Conservation (phyloP, 495 filamentous ascomycete genomes). For the Aspergillus conjunctus region DNA sequence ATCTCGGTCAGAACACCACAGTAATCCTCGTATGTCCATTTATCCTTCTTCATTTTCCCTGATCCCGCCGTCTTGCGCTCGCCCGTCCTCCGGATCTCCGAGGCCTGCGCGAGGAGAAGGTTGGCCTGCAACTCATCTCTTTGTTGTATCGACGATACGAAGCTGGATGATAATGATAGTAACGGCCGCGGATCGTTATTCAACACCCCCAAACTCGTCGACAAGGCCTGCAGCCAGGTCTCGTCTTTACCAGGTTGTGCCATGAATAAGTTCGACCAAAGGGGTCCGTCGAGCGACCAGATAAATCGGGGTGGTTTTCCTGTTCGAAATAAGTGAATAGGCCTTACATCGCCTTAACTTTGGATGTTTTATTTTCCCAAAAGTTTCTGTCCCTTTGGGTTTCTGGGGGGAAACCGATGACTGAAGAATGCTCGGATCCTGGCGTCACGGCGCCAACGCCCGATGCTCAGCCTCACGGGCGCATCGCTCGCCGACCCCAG, state of each 20-base stretch:
- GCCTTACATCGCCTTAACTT: too few relatives aligned
- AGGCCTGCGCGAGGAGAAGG: slow-evolving; percentile 15
- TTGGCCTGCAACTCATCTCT: slow-evolving; percentile 15
- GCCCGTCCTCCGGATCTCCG: slow-evolving; percentile 17
- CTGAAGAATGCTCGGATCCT: background rate
- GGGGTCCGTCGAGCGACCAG: background rate
- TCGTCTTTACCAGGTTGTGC: slow-evolving; percentile 17
- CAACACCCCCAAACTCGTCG: slow-evolving; percentile 8
- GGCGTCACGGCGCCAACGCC: background rate
- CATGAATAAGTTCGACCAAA: background rate
- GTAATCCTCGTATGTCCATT: slow-evolving; percentile 20
- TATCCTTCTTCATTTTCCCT: slow-evolving; percentile 17
- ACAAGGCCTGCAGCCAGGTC: slow-evolving; percentile 18
- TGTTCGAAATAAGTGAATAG: too few relatives aligned
- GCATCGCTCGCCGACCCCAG: background rate
- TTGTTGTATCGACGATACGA: background rate
- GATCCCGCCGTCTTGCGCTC: slow-evolving; percentile 6
- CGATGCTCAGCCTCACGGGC: background rate
- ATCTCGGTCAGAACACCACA: slow-evolving; percentile 9
- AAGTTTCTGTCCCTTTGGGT: background rate
- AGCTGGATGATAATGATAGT: slow-evolving; percentile 6
- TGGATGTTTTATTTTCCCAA: too few relatives aligned
- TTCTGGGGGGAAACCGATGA: background rate
- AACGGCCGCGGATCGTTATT: slow-evolving; percentile 5
- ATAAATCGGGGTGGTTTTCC: too few relatives aligned